These are phyloP conservation scores for Cyberlindnera euphorbiiphila DNA, from an alignment of 805 yeast species.

Conservation along the genomic window DNA sequence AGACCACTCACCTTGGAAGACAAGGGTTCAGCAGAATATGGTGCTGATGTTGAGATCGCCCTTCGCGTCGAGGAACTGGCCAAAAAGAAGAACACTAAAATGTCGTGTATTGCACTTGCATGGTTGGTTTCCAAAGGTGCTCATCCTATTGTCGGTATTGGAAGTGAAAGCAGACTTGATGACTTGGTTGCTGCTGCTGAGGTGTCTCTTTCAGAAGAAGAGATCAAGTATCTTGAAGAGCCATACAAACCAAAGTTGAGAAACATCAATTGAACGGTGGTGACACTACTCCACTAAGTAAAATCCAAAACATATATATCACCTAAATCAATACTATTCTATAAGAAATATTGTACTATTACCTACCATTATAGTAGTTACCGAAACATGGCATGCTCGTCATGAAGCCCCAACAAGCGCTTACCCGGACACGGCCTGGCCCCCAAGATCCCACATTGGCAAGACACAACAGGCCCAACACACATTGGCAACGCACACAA, in stretches of 20 bases:
- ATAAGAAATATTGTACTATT: too few relatives aligned
- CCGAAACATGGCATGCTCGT: too few relatives aligned
- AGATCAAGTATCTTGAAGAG: slow-evolving; percentile 19
- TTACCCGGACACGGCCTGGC: too few relatives aligned
- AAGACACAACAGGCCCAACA: too few relatives aligned
- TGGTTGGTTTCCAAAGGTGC: slow-evolving; percentile 51
- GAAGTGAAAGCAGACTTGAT: slow-evolving; percentile 44
- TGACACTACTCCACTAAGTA: too few relatives aligned
- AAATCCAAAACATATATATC: too few relatives aligned
- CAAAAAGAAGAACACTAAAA: slow-evolving; percentile 40
- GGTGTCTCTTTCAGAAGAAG: slow-evolving; percentile 31
- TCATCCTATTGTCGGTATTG: slow-evolving; percentile 52
- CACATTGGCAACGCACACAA: too few relatives aligned
- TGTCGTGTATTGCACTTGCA: slow-evolving; percentile 50
- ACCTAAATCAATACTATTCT: too few relatives aligned
- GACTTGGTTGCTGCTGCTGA: slow-evolving; percentile 44
- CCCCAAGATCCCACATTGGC: too few relatives aligned
- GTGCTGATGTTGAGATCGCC: slow-evolving; percentile 35
- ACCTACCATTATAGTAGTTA: too few relatives aligned
- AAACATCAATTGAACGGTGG: slow-evolving; percentile 1
- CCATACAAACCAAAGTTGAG: slow-evolving; percentile 19
- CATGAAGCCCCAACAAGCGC: too few relatives aligned
- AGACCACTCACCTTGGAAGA: slow-evolving; percentile 2
- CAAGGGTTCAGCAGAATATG: slow-evolving; percentile 5
- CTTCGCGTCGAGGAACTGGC: slow-evolving; percentile 51